A percentile compares a stretch with the other conserved stretches of the same genome.
phyloP scores from a whole-genome alignment of 139 green algal genomes.

The Chlamydomonas eustigma region DNA sequence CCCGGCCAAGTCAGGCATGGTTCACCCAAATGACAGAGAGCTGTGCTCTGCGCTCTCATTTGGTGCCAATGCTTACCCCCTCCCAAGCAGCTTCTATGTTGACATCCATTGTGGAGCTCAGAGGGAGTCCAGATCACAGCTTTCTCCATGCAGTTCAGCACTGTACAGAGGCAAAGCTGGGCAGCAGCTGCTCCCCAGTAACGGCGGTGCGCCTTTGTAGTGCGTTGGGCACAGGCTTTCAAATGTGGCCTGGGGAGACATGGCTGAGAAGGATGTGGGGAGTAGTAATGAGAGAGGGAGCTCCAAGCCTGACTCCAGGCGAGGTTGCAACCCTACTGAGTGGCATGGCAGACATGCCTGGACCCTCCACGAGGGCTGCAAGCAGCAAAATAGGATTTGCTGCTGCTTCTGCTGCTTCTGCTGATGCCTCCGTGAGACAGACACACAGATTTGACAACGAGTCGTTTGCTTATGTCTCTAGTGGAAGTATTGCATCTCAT shows the following conservation, averaged over 20 bases:
- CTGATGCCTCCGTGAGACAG: too few relatives aligned
- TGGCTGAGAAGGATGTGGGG: neutral
- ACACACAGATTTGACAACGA: too few relatives aligned
- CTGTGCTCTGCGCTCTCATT: too few relatives aligned
- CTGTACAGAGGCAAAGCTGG: neutral
- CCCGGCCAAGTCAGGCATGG: neutral
- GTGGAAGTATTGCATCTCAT: too few relatives aligned
- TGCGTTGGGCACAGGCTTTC: neutral
- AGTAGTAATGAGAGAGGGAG: neutral
- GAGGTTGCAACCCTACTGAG: neutral
- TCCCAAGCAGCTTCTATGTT: neutral
- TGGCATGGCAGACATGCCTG: neutral
- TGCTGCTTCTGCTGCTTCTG: too few relatives aligned
- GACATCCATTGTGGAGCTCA: neutral
- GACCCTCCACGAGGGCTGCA: too few relatives aligned
- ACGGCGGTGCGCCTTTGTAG: neutral
- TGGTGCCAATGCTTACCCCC: too few relatives aligned
- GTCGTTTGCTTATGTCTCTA: too few relatives aligned
- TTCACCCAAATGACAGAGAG: too few relatives aligned
- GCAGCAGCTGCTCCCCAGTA: neutral
- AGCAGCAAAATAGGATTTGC: too few relatives aligned
- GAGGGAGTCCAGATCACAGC: neutral
- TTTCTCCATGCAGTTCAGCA: neutral
- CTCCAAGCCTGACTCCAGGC: neutral
- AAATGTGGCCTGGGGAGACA: neutral